Conservation (phyloP, 2,329 filamentous ascomycete species). For the Alternaria arborescens region DNA sequence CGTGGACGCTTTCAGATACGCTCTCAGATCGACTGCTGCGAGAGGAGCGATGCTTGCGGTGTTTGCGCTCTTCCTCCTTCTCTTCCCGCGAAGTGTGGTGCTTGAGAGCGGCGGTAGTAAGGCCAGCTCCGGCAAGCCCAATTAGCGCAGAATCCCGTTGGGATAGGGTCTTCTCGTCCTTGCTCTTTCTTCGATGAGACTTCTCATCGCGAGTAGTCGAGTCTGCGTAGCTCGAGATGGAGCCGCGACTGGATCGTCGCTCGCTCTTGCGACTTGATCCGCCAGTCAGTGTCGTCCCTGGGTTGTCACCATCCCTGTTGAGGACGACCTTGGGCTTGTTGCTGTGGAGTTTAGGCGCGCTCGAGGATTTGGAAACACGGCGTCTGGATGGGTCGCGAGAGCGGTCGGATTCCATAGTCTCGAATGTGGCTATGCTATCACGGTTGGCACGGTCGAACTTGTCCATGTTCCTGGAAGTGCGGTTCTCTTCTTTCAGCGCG, state of each 20-base stretch:
- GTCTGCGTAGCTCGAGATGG: slow-evolving; percentile 53
- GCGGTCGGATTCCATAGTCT: slow-evolving; percentile 66
- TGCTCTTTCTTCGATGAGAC: slow-evolving; percentile 60
- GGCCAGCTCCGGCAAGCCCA: slow-evolving; percentile 62
- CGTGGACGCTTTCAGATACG: slow-evolving; percentile 63
- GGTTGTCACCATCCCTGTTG: slow-evolving; percentile 66
- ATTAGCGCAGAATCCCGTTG: slow-evolving; percentile 65
- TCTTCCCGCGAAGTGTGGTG: slow-evolving; percentile 70
- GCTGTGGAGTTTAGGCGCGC: slow-evolving; percentile 65
- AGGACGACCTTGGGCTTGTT: slow-evolving; percentile 68
- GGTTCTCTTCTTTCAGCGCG: slow-evolving; percentile 88
- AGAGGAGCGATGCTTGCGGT: slow-evolving; percentile 58
- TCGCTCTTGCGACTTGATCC: slow-evolving; percentile 61
- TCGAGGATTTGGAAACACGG: slow-evolving; percentile 67
- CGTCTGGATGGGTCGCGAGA: slow-evolving; percentile 57
- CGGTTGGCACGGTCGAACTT: slow-evolving; percentile 70
- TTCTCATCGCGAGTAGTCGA: slow-evolving; percentile 56
- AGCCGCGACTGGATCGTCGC: slow-evolving; percentile 63
- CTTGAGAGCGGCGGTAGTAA: slow-evolving; percentile 69
- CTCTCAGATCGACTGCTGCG: slow-evolving; percentile 61
- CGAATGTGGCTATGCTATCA: slow-evolving; percentile 55
- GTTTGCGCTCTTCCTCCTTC: slow-evolving; percentile 53
- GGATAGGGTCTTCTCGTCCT: slow-evolving; percentile 54
- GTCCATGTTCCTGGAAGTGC: slow-evolving; percentile 74
- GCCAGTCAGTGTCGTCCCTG: slow-evolving; percentile 65